These are phyloP conservation scores for Delonix regia DNA, from an alignment of 306 rosid species.

Conservation along the genomic window DNA sequence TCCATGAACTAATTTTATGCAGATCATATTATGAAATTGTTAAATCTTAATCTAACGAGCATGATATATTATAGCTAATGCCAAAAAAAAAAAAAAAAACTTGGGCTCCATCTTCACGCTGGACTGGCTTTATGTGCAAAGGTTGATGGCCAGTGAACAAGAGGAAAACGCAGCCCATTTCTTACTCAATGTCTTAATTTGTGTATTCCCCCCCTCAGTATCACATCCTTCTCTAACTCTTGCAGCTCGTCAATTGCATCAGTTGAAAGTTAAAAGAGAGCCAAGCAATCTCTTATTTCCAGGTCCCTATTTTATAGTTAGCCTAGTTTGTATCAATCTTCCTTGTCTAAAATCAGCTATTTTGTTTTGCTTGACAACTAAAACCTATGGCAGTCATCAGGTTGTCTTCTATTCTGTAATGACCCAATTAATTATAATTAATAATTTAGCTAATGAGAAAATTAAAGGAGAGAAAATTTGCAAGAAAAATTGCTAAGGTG, in stretches of 20 bases:
- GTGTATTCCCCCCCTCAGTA: too few species aligned
- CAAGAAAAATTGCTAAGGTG: too few species aligned
- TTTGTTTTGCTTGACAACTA: not conserved
- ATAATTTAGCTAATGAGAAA: too few species aligned
- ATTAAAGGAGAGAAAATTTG: too few species aligned
- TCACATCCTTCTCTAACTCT: too few species aligned
- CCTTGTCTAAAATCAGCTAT: too few species aligned
- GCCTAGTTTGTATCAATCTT: not conserved
- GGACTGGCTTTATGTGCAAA: not conserved
- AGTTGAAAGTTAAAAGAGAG: too few species aligned
- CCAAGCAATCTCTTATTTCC: not conserved
- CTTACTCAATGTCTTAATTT: too few species aligned
- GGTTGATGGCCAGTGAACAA: not conserved
- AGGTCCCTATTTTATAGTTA: not conserved
- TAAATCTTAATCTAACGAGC: not conserved
- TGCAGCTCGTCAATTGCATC: too few species aligned
- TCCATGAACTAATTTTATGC: not conserved
- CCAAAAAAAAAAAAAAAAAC: not conserved
- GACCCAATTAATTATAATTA: too few species aligned
- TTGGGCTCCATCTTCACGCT: not conserved
- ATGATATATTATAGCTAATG: not conserved
- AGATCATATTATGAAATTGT: not conserved
- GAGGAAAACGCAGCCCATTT: not conserved
- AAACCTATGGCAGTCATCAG: too few species aligned
- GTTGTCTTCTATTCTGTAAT: too few species aligned